Percentiles rank a stretch among this genome's conserved stretches.
Conservation (phyloP, 345 rosid genomes). For the Heritiera littoralis region DNA sequence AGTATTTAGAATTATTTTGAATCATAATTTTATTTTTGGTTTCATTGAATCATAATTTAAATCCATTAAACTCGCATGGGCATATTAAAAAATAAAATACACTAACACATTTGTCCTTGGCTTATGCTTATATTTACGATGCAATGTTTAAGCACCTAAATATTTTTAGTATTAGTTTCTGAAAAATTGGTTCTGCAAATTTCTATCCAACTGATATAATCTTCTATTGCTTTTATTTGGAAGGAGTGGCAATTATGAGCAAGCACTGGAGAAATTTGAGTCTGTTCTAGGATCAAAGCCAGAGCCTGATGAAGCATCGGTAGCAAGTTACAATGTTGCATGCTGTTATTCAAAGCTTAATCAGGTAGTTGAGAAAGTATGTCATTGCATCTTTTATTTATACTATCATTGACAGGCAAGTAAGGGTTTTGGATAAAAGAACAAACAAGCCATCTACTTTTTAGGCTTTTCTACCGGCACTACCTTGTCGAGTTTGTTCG, state of each 20-base stretch:
- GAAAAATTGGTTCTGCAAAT: neutral
- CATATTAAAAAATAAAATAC: too few relatives aligned
- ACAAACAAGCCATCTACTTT: neutral
- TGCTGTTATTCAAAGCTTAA: slow-evolving; percentile 91
- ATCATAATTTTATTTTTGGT: too few relatives aligned
- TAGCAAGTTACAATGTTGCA: slow-evolving; percentile 92
- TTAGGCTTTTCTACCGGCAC: neutral
- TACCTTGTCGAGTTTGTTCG: neutral
- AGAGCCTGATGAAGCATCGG: slow-evolving; percentile 65
- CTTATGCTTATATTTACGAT: too few relatives aligned
- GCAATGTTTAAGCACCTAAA: too few relatives aligned
- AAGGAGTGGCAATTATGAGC: slow-evolving; percentile 80
- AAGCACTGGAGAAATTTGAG: slow-evolving; percentile 86
- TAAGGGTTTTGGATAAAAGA: neutral
- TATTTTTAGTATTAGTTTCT: too few relatives aligned
- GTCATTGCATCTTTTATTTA: neutral
- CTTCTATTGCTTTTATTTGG: slow-evolving; percentile 14
- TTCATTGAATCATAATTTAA: too few relatives aligned
- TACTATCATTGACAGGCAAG: neutral
- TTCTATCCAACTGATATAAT: slow-evolving; percentile 17
- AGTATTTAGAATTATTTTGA: too few relatives aligned
- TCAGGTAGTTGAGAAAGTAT: slow-evolving; percentile 48
- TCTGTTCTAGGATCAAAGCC: slow-evolving; percentile 95
- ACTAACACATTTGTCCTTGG: too few relatives aligned
- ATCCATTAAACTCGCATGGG: too few relatives aligned